Evolutionary conservation across 2,329 filamentous ascomycete species (phyloP).

Genomic region (Alternaria gansuensis): DNA sequence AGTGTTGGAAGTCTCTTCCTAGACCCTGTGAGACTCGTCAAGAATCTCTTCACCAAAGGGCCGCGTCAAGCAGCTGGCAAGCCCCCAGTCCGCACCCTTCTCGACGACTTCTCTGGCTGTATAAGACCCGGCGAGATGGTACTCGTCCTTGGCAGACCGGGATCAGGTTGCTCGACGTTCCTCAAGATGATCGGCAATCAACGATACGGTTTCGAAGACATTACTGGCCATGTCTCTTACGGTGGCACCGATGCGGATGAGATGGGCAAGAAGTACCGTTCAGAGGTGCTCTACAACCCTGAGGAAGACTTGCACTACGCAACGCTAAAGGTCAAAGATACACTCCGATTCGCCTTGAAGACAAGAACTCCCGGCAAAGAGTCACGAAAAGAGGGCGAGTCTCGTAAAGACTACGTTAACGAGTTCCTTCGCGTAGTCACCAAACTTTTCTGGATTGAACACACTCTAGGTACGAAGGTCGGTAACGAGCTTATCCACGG

Average conservation of each 20-base stretch:
- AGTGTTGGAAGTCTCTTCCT: slow-evolving; percentile 69
- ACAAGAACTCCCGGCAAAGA: slow-evolving; percentile 71
- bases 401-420: slow-evolving; percentile 66
- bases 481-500: slow-evolving; percentile 78
- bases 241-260: slow-evolving; percentile 63
- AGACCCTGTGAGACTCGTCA: slow-evolving; percentile 64
- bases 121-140: slow-evolving; percentile 78
- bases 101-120: slow-evolving; percentile 72
- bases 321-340: slow-evolving; percentile 78
- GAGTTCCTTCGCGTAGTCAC: slow-evolving; percentile 73
- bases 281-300: slow-evolving; percentile 76
- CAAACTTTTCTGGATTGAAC: slow-evolving; percentile 75
- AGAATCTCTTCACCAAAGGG: slow-evolving; percentile 60
- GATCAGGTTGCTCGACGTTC: slow-evolving; percentile 74
- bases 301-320: slow-evolving; percentile 82
- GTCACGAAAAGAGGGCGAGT: slow-evolving; percentile 69
- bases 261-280: slow-evolving; percentile 68
- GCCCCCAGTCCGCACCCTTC: slow-evolving; percentile 69
- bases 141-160: slow-evolving; percentile 71
- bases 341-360: slow-evolving; percentile 75
- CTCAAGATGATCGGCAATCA: slow-evolving; percentile 75
- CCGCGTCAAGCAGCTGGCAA: slow-evolving; percentile 55
- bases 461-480: slow-evolving; percentile 76
- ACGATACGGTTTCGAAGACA: slow-evolving; percentile 65
- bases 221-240: slow-evolving; percentile 65